Evolutionary conservation across 495 filamentous ascomycete genomes (phyloP).

Genomic region (Entonaema liquescens): DNA sequence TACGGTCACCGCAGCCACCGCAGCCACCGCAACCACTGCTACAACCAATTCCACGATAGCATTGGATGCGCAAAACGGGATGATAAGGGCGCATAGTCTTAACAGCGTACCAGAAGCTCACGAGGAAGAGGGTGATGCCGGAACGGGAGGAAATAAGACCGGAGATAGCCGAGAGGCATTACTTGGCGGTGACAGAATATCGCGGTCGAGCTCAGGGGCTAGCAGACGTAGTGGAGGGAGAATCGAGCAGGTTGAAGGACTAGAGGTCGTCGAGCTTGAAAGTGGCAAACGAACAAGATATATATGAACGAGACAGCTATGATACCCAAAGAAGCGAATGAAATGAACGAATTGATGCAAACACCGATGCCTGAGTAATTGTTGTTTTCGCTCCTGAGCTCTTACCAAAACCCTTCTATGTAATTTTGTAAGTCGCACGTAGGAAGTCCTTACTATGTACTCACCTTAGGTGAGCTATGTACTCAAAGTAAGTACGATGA

Average conservation of each 20-base stretch:
- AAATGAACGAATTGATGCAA: not conserved
- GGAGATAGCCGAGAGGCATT: conserved; percentile 19
- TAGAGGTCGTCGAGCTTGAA: conserved; percentile 41
- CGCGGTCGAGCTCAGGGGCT: conserved; percentile 31
- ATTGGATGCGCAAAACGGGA: conserved; percentile 18
- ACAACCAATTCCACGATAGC: conserved; percentile 12
- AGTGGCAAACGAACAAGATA: conserved; percentile 22
- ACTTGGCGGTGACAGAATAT: conserved; percentile 11
- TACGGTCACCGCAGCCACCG: conserved; percentile 5
- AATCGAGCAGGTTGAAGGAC: conserved; percentile 37
- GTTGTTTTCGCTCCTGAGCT: no score
- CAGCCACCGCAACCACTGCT: conserved; percentile 2
- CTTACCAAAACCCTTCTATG: no score
- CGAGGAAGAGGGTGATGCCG: conserved; percentile 29
- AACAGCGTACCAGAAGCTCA: conserved; percentile 44
- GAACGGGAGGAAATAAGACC: conserved; percentile 8
- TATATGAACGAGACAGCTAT: conserved; percentile 31
- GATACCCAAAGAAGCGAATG: conserved; percentile 19
- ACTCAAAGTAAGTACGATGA: no score
- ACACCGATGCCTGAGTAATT: no score
- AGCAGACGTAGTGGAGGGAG: conserved; percentile 23
- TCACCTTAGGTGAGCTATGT: no score
- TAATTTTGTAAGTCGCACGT: no score
- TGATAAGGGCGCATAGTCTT: conserved; percentile 38
- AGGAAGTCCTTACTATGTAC: no score